A percentile compares a stretch with the other conserved stretches of the same genome.
phyloP scores from a whole-genome alignment of 1,284 basidiomycete genomes.

The Irpex sp. region DNA sequence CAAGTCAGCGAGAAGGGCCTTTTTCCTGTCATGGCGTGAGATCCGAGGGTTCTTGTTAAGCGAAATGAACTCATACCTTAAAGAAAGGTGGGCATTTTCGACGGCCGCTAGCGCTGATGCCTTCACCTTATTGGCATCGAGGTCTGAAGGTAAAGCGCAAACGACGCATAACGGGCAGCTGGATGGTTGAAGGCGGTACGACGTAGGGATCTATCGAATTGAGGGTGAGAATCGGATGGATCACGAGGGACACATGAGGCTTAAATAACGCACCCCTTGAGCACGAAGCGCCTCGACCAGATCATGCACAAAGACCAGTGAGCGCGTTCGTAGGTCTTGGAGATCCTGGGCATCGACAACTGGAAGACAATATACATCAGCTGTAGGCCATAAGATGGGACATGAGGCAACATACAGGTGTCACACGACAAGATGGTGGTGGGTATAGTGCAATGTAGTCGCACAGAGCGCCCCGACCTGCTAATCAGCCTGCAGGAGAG shows the following conservation, averaged over 20 bases:
- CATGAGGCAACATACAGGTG: conserved; percentile 41
- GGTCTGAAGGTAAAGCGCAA: conserved; percentile 42
- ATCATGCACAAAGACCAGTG: conserved; percentile 63
- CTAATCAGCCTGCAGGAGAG: conserved; percentile 36
- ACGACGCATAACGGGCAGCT: conserved; percentile 54
- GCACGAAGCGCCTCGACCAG: conserved; percentile 56
- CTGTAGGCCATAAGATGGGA: background rate
- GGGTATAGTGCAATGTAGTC: conserved; percentile 61
- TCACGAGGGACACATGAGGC: background rate
- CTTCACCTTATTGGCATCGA: conserved; percentile 38
- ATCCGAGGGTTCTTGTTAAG: background rate
- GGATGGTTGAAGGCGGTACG: conserved; percentile 62
- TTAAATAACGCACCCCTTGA: conserved; percentile 43
- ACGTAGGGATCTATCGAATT: conserved; percentile 46
- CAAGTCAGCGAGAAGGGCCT: conserved; percentile 48
- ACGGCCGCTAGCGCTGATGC: conserved; percentile 40
- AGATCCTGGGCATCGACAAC: conserved; percentile 67
- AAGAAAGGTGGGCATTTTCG: conserved; percentile 40
- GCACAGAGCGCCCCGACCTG: conserved; percentile 38
- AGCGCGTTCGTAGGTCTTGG: conserved; percentile 57
- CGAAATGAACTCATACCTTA: conserved; percentile 36
- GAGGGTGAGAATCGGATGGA: conserved; percentile 1
- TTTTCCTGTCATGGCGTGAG: conserved; percentile 34
- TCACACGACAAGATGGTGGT: conserved; percentile 57
- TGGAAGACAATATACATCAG: conserved; percentile 22